Base-by-base conservation (phyloP, 163 green algal genomes). In the Coccomyxa subellipsoidea region DNA sequence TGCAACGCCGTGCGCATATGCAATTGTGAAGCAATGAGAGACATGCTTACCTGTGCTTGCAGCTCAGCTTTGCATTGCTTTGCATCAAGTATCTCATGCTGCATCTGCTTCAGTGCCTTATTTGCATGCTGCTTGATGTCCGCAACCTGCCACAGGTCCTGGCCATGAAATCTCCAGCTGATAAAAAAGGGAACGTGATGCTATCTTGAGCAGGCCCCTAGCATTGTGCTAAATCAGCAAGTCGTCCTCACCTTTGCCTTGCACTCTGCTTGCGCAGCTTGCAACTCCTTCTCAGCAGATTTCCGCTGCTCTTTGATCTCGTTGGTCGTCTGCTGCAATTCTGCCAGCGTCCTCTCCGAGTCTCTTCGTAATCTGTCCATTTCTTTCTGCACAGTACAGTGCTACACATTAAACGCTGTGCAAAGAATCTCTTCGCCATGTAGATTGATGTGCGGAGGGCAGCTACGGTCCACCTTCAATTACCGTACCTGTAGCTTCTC, bases 121-220 rank as follows among this genome's bases (percentile, higher is more conserved):
- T 53, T 84, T 8, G 85, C 84, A 37, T 81, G 53, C 38, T 77
- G 78, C 29, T 85, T 72, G 29, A 85, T 71, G 0, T 85, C 78
- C 18, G 35, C 53, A n/a, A 77, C 72, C 81, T 82, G 59, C n/a
- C n/a, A n/a, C n/a, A n/a, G n/a, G n/a, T 34, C 47, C 21, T 59
- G 47, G 21, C 47, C 54, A n/a, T 37, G 54, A 27, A 23, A 27
- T 5, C 37, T 35, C 34, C 18, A 83, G 69, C 3, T 36, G 78
- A 1, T 6, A 18, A 59, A 27, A 73, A 18, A 73, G 2, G 32
- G 27, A 73, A 32, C 12, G 47, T 66, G 12, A 66, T 12, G 47
- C 47, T 12, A 18, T 66, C 18, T 66, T 66, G 47, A 18, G 47
- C 47, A 66, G 12, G 47, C 18, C 47, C 12, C 47, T 66, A 66